Evolutionary conservation across 495 filamentous ascomycete genomes (phyloP).

Genomic region (Corynascus novoguineensis): DNA sequence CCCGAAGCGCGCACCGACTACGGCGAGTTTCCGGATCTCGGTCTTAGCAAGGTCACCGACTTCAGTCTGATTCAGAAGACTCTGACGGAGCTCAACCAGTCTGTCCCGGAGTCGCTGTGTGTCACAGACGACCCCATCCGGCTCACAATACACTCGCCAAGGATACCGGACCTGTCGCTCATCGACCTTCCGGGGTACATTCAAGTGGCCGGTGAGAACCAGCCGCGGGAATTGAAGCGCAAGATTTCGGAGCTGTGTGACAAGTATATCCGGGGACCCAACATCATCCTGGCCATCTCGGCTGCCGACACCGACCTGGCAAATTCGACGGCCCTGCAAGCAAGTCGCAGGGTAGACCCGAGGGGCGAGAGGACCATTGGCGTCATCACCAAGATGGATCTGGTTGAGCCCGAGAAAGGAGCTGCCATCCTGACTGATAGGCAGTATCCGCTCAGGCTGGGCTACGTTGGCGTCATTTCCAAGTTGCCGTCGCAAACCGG

Average conservation of each 20-base stretch:
- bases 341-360: constrained; percentile 87
- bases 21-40: constrained; percentile 91
- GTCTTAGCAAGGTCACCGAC: constrained; percentile 84
- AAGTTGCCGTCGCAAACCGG: constrained; percentile 63
- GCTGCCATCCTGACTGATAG: constrained; percentile 71
- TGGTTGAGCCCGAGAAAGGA: constrained; percentile 81
- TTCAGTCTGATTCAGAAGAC: constrained; percentile 90
- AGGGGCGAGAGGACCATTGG: constrained; percentile 94
- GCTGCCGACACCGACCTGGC: constrained; percentile 96
- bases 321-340: constrained; percentile 88
- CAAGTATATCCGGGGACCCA: constrained; percentile 94
- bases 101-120: constrained; percentile 82
- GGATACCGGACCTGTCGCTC: constrained; percentile 90
- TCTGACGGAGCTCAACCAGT: constrained; percentile 88
- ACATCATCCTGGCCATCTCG: constrained; percentile 95
- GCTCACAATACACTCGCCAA: constrained; percentile 87
- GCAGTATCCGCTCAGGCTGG: constrained; percentile 89
- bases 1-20: constrained; percentile 87
- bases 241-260: constrained; percentile 97
- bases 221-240: constrained; percentile 85
- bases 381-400: constrained; percentile 98
- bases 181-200: constrained; percentile 98
- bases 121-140: constrained; percentile 97
- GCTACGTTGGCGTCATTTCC: constrained; percentile 95
- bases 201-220: constrained; percentile 84